phyloP scores from a whole-genome alignment of 371 early-diverging fungal species.

The Apophysomyces ossiformis region DNA sequence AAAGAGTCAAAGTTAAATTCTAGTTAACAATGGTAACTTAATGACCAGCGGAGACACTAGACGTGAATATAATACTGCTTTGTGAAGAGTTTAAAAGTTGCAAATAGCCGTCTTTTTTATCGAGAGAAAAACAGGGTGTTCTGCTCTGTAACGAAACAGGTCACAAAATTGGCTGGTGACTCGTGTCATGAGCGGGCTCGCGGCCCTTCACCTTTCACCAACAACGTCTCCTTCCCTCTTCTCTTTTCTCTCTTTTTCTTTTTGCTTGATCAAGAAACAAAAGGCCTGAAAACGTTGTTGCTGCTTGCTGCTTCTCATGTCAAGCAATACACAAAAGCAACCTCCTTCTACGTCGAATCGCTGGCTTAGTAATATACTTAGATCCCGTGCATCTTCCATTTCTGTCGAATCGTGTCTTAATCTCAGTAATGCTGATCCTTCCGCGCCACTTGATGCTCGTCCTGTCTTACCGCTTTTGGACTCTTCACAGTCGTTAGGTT shows the following conservation, averaged over 20 bases:
- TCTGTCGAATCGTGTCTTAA: slow-evolving; percentile 56
- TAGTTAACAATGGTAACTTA: no score
- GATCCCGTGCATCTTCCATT: slow-evolving; percentile 47
- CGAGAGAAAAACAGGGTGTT: no score
- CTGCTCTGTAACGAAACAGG: no score
- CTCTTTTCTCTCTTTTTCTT: neutral
- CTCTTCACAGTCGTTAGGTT: slow-evolving; percentile 28
- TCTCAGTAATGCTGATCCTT: slow-evolving; percentile 33
- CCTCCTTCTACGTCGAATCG: slow-evolving; percentile 30
- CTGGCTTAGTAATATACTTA: slow-evolving; percentile 53
- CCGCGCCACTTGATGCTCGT: slow-evolving; percentile 50
- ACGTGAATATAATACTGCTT: no score
- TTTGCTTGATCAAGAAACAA: slow-evolving; percentile 1
- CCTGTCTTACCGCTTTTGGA: slow-evolving; percentile 43
- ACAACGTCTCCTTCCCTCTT: slow-evolving; percentile 1
- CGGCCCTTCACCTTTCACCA: neutral
- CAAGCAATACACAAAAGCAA: slow-evolving; percentile 31
- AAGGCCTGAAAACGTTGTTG: neutral
- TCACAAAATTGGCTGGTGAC: no score
- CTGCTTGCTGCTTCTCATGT: slow-evolving; percentile 21
- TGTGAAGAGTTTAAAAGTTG: no score
- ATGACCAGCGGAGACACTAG: no score
- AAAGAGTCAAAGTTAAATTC: no score
- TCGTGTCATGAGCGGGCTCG: no score
- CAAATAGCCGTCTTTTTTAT: no score